phyloP scores from a whole-genome alignment of 2,329 filamentous ascomycete genomes.

The Alternaria infectoria region DNA sequence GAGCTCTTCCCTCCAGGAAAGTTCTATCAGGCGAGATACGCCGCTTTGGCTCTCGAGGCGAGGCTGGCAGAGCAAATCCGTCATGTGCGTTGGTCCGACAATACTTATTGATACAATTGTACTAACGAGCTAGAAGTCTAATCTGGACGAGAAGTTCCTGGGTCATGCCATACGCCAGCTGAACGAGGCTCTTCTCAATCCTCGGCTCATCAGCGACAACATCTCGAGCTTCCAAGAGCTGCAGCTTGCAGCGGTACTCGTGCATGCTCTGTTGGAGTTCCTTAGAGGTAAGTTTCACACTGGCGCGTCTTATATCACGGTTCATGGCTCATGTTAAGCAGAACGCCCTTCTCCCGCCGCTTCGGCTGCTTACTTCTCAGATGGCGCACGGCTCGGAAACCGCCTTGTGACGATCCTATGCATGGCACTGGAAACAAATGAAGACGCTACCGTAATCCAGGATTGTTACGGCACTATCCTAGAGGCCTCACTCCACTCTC shows the following conservation, averaged over 20 bases:
- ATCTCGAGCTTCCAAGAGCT: constrained; percentile 29
- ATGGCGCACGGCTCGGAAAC: constrained; percentile 35
- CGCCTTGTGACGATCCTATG: constrained; percentile 39
- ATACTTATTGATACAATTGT: neutral
- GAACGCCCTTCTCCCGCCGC: constrained; percentile 42
- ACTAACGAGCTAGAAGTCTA: constrained; percentile 31
- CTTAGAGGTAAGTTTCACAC: constrained; percentile 37
- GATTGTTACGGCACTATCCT: constrained; percentile 42
- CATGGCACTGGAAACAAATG: constrained; percentile 22
- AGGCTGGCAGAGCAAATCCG: constrained; percentile 41
- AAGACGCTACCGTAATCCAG: constrained; percentile 23
- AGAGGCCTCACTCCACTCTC: constrained; percentile 46
- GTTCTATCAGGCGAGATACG: constrained; percentile 45
- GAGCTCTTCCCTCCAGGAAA: constrained; percentile 45
- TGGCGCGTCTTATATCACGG: neutral
- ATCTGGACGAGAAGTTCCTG: constrained; percentile 40
- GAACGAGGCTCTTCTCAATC: constrained; percentile 37
- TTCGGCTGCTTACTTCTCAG: constrained; percentile 42
- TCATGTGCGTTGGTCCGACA: constrained; percentile 25
- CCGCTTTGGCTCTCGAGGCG: constrained; percentile 36
- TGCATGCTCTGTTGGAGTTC: constrained; percentile 40
- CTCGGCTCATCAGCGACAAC: constrained; percentile 28
- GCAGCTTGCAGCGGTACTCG: constrained; percentile 36
- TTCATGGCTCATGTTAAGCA: constrained; percentile 35
- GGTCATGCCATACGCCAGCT: constrained; percentile 40